Evolutionary conservation across 306 rosid genomes (phyloP).

Genomic region (Lotus japonicus): DNA sequence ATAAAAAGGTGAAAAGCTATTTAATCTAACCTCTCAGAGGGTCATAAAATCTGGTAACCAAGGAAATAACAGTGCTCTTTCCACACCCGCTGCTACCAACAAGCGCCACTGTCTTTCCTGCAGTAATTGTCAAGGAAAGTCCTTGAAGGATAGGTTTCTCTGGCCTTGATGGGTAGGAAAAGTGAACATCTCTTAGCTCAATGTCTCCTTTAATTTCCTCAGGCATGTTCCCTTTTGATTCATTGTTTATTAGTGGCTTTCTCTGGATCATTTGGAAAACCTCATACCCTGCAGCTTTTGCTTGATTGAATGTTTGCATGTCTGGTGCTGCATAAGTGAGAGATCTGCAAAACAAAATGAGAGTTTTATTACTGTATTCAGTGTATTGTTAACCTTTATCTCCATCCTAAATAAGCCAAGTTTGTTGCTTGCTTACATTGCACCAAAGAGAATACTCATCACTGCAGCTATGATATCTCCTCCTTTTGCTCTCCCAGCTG

Average conservation of each 20-base stretch:
- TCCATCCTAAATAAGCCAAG: background rate
- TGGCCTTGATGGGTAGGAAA: constrained; percentile 73
- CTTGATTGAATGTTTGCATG: constrained; percentile 82
- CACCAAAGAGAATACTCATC: constrained; percentile 92
- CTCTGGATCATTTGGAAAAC: constrained; percentile 74
- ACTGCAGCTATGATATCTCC: constrained; percentile 72
- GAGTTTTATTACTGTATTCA: background rate
- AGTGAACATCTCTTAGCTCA: constrained; percentile 45
- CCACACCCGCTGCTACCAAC: constrained; percentile 97
- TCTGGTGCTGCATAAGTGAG: constrained; percentile 90
- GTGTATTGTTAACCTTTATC: background rate
- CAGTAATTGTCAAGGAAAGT: constrained; percentile 65
- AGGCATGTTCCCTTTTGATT: constrained; percentile 39
- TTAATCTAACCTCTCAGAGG: constrained; percentile 44
- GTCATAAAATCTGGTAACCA: constrained; percentile 73
- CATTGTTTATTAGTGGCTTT: constrained; percentile 48
- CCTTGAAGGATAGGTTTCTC: constrained; percentile 60
- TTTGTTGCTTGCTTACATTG: constrained; percentile 49
- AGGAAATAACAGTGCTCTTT: constrained; percentile 82
- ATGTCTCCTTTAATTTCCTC: constrained; percentile 43
- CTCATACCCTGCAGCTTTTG: constrained; percentile 81
- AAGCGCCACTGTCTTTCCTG: constrained; percentile 70
- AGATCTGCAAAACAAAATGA: constrained; percentile 40
- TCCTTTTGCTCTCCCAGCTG: constrained; percentile 48
- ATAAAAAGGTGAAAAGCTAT: background rate